Evolutionary conservation across 192 early-diverging fungal genomes (phyloP), one percentile per base, ranked within the genome.

Genomic region (Allomyces macrogynus): DNA sequence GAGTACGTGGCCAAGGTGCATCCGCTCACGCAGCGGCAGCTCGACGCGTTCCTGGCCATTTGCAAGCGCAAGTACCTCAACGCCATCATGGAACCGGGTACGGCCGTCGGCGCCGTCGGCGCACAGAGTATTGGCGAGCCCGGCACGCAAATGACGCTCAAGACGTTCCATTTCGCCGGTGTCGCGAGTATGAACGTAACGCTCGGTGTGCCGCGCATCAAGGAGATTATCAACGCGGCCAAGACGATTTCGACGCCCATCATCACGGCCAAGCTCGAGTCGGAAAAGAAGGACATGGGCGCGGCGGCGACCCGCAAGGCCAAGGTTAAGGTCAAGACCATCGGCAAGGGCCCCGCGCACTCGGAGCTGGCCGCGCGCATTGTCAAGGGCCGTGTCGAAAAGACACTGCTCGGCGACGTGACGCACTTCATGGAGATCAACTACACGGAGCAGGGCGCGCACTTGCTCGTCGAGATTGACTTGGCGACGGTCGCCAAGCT

Each of bases 101-200:
- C 93, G 2, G 94, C 92, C 43, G 94, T 97, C 8, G 96, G 96
- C 20, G 94, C 96, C 32, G 78, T 99, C 62, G 96, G 92, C 24
- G 96, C 94, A 3, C 93, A 97, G 73, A 87, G 85, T 43, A 95
- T 99, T 69, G 96, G 96, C 66, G 96, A 99, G 69, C 96, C 96
- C 16, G 93, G 93, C 61, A 99, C 96, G 4, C 96, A 99, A 72
- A 99, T 99, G 96, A 99, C 96, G 64, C 74, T 99, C 64, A 96
- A 96, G 77, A 93, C 96, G 74, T 99, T 99, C 88, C 96, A 99
- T 79, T 99, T 97, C 84, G 93, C 96, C 71, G 96, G 96, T 84
- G 89, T 99, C 61, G 94, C 92, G 40, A 86, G 84, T 66, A 95
- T 97, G 94, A 99, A 95, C 84, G 88, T 99, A 65, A 95, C 96